Base-by-base conservation (phyloP, 768 basidiomycete species). In the Mycena haematopus region DNA sequence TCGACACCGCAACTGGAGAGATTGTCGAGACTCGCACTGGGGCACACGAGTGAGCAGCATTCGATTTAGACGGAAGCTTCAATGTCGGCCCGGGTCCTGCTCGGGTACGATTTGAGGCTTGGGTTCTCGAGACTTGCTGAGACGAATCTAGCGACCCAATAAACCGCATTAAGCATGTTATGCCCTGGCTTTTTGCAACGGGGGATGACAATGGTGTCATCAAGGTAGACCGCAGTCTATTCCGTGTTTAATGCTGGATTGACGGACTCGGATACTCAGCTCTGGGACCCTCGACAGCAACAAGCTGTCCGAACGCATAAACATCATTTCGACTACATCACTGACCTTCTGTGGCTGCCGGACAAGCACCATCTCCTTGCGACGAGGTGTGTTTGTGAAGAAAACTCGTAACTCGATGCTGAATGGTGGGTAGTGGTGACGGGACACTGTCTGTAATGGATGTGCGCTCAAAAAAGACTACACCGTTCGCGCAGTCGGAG, bases 191-290 rank as follows among this genome's bases (percentile, higher is more conserved):
- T 58, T 73, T 96, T 17, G 86, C 87, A 21, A 94, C 92, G 8
- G 96, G 96, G 19, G 96, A 97, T 73, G 96, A 98, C 71, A 94
- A 96, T 56, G 96, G 96, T 35, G 87, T 95, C 24, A 87, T 98
- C 74, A 96, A 96, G 84, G 94, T 38, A 53, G 14, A 33, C 13
- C 92, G 53, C 53, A 79, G 53, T 44, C 29, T 42, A n/a, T 50
- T 50, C 22, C 27, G 33, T 59, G 46, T 15, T 36, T 53, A 40
- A 46, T 13, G 4, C 29, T 19, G 19, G 29, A 33, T 29, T 25
- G 14, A 57, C 50, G 38, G 56, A 59, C 35, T 10, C 24, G 44
- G 40, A 55, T 50, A 21, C 52, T 35, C 68, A 97, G 95, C 82
- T 98, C 25, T 97, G 95, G 95, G 95, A 97, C 73, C 87, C 91